Percentiles rank a stretch among this genome's conserved stretches.
These are phyloP conservation scores for Sphagnum contortum DNA, from an alignment of 225 moss, liverwort and hornwort species.

Conservation along the genomic window DNA sequence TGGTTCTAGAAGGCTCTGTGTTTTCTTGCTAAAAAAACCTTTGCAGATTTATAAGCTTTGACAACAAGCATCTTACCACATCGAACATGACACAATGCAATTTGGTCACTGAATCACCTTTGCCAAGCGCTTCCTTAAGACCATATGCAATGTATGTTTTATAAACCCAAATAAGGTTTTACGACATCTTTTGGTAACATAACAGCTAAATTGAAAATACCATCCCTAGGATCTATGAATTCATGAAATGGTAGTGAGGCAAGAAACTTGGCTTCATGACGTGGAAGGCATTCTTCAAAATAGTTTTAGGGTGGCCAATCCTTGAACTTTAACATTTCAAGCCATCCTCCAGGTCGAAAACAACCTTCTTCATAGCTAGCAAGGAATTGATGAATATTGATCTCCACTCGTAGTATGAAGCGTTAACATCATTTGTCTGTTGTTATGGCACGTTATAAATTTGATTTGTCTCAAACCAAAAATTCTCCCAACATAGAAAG, in stretches of 20 bases:
- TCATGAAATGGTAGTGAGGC: constrained; percentile 46
- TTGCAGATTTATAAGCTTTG: too few species aligned
- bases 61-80: constrained; percentile 40
- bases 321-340: constrained; percentile 51
- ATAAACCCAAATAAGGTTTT: constrained; percentile 62
- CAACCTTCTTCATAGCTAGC: constrained; percentile 37
- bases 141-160: constrained; percentile 79
- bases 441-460: neutral
- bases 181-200: constrained; percentile 47
- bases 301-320: constrained; percentile 54
- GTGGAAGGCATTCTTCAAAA: constrained; percentile 59
- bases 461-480: neutral
- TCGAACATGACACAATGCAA: constrained; percentile 76
- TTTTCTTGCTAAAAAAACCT: too few species aligned
- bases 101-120: constrained; percentile 60
- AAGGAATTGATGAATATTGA: constrained; percentile 51
- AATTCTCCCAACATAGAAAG: too few species aligned
- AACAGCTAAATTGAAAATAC: constrained; percentile 51
- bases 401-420: constrained; percentile 28
- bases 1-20: too few species aligned
- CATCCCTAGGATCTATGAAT: constrained; percentile 45
- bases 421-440: neutral
- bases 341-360: constrained; percentile 24
- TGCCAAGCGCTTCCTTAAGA: constrained; percentile 46
- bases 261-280: constrained; percentile 59